Evolutionary conservation across 352 stramenopile genomes (phyloP), one percentile per base, ranked within the genome.

Genomic region (Aphanomyces cochlioides): DNA sequence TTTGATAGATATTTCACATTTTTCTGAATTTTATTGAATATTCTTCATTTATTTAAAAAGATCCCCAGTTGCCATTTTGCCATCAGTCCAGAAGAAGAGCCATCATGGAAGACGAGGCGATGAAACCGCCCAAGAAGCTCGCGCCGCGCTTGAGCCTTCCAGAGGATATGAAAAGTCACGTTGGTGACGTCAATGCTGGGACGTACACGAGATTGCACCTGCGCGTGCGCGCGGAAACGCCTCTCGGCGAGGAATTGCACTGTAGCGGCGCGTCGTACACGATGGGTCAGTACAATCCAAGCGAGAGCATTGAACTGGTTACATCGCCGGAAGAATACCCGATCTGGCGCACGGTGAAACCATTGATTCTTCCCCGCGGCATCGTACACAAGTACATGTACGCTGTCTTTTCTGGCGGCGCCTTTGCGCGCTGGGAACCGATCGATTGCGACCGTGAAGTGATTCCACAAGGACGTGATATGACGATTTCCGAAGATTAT

Each of bases 311-410:
- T 68, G 94, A 96, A 71, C 89, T 99, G 67, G 90, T 97, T 28
- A 99, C 96, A 1, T 98, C 91, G 36, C 96, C 96, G 0, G 92
- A 97, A n/a, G 81, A 89, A 4, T 99, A 99, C 79, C 96, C 96
- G 7, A 84, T 97, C 56, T 99, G 96, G 96, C 94, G 81, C 28
- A 99, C 96, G 0, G 76, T 82, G 37, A 92, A 96, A 74, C 96
- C 96, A 50, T 85, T 99, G 66, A 92, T 98, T 10, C 75, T 98
- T 59, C 89, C 89, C 21, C 75, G 85, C 13, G 87, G 89, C 15
- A 82, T 93, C 28, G 80, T 81, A 2, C 86, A 96, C 60, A 88
- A 88, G 73, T 97, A 98, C 79, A 96, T 92, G 78, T 98, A 96
- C 70, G 85, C 87, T 47, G 74, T 96, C 17, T 96, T 96, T 72